Evolutionary conservation across 2,329 filamentous ascomycete genomes (phyloP).

Genomic region (Phaeosphaeriaceae sp.): DNA sequence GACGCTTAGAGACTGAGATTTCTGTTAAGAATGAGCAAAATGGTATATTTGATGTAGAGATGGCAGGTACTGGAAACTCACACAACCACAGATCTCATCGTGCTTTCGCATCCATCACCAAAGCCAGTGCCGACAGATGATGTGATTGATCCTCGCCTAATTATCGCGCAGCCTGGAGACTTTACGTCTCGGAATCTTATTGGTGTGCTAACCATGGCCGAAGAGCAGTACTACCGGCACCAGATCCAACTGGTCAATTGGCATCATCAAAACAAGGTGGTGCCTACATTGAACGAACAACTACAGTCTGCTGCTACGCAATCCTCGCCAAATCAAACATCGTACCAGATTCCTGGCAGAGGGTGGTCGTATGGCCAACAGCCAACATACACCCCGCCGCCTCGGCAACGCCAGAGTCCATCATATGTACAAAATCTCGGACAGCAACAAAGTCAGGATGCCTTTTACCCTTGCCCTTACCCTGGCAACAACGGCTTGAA

Average conservation of each 20-base stretch:
- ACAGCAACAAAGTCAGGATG: too few relatives aligned
- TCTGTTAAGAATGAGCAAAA: neutral
- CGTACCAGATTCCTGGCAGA: neutral
- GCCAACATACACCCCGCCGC: neutral
- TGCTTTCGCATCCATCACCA: neutral
- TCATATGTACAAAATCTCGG: neutral
- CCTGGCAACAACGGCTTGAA: too few relatives aligned
- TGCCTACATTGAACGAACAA: neutral
- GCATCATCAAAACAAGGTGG: neutral
- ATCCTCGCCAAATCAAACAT: neutral
- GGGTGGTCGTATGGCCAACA: neutral
- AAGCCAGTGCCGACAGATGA: conserved; percentile 1
- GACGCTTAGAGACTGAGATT: neutral
- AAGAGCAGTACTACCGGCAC: conserved; percentile 13
- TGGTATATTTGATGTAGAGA: too few relatives aligned
- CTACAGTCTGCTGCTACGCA: neutral
- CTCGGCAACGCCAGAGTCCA: neutral
- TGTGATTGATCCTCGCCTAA: conserved; percentile 16
- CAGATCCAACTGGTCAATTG: conserved; percentile 2
- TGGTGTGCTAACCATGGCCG: conserved; percentile 1
- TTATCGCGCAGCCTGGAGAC: conserved; percentile 15
- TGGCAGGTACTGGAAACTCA: too few relatives aligned
- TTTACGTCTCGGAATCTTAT: conserved; percentile 2
- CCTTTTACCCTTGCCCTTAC: too few relatives aligned
- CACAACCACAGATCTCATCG: neutral